Conservation (phyloP, 352 stramenopile genomes). For the Aphanomyces cochlioides region DNA sequence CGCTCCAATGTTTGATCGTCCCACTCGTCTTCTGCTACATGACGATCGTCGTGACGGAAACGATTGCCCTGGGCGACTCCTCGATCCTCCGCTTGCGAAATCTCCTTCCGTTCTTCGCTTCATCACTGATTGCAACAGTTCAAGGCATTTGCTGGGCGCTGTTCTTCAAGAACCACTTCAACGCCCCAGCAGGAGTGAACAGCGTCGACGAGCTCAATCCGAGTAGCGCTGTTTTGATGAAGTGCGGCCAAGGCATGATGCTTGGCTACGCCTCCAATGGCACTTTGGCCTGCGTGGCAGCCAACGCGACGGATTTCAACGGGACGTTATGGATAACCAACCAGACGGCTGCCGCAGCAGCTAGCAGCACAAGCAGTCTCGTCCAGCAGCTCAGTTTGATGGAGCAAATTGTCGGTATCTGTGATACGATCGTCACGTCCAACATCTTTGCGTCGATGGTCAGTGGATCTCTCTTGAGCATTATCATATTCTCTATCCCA, state of each 20-base stretch:
- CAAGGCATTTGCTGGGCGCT: constrained; percentile 48
- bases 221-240: constrained; percentile 34
- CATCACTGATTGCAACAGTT: constrained; percentile 42
- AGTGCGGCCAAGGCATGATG: constrained; percentile 40
- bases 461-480: constrained; percentile 49
- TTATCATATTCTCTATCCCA: constrained; percentile 66
- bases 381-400: constrained; percentile 45
- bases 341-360: too few relatives aligned
- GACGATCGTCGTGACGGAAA: constrained; percentile 54
- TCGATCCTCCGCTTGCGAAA: constrained; percentile 49
- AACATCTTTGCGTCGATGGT: constrained; percentile 65
- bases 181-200: constrained; percentile 7
- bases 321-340: constrained; percentile 42
- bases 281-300: constrained; percentile 41
- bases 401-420: constrained; percentile 53
- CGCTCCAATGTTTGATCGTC: constrained; percentile 64
- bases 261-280: constrained; percentile 40
- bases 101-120: constrained; percentile 47
- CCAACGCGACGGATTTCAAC: constrained; percentile 43
- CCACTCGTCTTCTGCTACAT: constrained; percentile 68
- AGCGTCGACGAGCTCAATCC: constrained; percentile 18
- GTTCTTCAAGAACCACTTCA: constrained; percentile 34
- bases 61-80: constrained; percentile 53
- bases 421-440: constrained; percentile 50
- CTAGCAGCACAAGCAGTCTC: background rate